These are phyloP conservation scores for Hanseniaspora valbyensis DNA, from an alignment of 805 yeast species.

Conservation along the genomic window DNA sequence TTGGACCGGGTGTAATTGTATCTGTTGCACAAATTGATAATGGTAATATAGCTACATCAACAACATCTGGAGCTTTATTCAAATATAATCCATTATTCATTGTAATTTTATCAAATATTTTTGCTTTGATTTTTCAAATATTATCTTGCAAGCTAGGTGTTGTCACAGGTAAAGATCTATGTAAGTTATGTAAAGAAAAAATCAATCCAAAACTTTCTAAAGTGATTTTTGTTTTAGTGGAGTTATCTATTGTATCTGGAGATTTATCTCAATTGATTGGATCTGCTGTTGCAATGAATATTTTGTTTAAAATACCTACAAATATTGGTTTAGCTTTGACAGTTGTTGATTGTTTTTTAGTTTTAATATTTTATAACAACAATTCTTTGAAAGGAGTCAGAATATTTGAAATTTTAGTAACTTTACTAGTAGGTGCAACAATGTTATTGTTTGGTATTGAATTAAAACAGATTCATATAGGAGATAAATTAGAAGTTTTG, in stretches of 20 bases:
- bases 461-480: conserved; percentile 52
- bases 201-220: conserved; percentile 25
- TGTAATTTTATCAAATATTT: conserved; percentile 62
- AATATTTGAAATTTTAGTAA: conserved; percentile 71
- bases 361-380: conserved; percentile 64
- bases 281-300: conserved; percentile 87
- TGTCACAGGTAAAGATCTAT: conserved; percentile 79
- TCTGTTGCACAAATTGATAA: conserved; percentile 91
- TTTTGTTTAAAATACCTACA: conserved; percentile 68
- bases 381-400: conserved; percentile 72
- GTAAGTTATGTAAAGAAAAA: conserved; percentile 68
- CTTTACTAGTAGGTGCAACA: conserved; percentile 65
- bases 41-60: conserved; percentile 85
- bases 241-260: conserved; percentile 84
- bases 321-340: conserved; percentile 77
- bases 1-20: conserved; percentile 29
- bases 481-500: conserved; percentile 49
- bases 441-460: conserved; percentile 78
- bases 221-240: conserved; percentile 65
- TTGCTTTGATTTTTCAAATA: conserved; percentile 74
- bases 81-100: conserved; percentile 63
- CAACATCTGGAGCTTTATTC: conserved; percentile 74
- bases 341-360: conserved; percentile 73
- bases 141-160: conserved; percentile 79
- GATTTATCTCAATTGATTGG: conserved; percentile 97